phyloP scores from a whole-genome alignment of 2,329 filamentous ascomycete species.

The Erysiphe pulchra region DNA sequence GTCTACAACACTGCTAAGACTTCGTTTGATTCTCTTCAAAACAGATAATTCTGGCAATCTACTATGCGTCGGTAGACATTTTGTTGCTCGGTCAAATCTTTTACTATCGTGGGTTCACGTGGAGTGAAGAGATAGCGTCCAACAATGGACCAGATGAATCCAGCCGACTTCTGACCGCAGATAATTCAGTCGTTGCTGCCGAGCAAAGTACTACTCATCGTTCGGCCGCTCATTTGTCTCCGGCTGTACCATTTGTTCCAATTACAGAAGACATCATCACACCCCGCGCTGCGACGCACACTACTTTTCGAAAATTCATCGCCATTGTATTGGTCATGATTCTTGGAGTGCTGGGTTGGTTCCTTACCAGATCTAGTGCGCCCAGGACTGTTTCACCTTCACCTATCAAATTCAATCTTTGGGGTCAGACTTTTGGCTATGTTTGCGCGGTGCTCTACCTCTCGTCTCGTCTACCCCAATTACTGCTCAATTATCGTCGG shows the following conservation, averaged over 20 bases:
- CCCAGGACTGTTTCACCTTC: constrained; percentile 1
- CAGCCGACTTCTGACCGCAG: constrained; percentile 21
- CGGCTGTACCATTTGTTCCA: constrained; percentile 45
- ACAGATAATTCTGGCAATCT: constrained; percentile 50
- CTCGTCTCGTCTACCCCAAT: constrained; percentile 66
- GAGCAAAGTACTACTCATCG: constrained; percentile 26
- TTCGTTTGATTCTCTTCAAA: not conserved
- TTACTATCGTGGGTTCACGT: constrained; percentile 74
- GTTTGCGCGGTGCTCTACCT: constrained; percentile 77
- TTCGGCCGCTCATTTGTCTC: constrained; percentile 45
- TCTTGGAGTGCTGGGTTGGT: constrained; percentile 72
- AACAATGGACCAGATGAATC: constrained; percentile 16
- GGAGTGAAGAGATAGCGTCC: constrained; percentile 18
- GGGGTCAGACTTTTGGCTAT: constrained; percentile 83
- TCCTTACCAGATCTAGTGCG: constrained; percentile 19
- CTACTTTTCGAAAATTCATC: constrained; percentile 44
- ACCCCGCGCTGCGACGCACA: constrained; percentile 26
- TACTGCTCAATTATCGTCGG: constrained; percentile 74
- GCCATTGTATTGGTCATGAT: constrained; percentile 60
- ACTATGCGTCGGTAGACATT: constrained; percentile 79
- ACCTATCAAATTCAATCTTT: constrained; percentile 32
- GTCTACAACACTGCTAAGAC: not conserved
- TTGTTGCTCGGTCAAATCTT: constrained; percentile 77
- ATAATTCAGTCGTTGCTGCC: constrained; percentile 21
- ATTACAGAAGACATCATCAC: constrained; percentile 17